These are phyloP conservation scores for Mediolabrus comicus DNA, from an alignment of 108 stramenopile genomes.

Conservation along the genomic window DNA sequence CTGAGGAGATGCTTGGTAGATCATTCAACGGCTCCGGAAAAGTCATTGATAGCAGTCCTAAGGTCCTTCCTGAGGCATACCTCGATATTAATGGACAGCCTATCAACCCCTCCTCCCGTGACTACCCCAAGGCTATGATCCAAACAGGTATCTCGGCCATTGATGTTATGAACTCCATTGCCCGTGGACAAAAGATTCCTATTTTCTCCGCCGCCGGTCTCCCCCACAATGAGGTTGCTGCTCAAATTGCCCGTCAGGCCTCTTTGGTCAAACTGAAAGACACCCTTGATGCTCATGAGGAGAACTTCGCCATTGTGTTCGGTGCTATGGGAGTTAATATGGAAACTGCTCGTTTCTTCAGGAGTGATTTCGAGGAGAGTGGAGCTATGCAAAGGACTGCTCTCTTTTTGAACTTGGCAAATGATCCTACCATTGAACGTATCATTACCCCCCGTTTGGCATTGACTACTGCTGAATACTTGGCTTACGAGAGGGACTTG, in stretches of 20 bases:
- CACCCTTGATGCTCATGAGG: constrained; percentile 95
- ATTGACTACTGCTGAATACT: constrained; percentile 98
- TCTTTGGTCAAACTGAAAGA: constrained; percentile 97
- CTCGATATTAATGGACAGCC: constrained; percentile 99
- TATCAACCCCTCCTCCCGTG: constrained; percentile 98
- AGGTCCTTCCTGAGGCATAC: constrained; percentile 99
- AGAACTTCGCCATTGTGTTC: constrained; percentile 99
- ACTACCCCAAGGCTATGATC: constrained; percentile 99
- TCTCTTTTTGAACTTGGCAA: constrained; percentile 98
- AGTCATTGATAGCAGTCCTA: constrained; percentile 96
- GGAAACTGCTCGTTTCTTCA: constrained; percentile 99
- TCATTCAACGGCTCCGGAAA: constrained; percentile 99
- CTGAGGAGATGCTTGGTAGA: constrained; percentile 98
- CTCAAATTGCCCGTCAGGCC: constrained; percentile 99
- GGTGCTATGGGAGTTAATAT: constrained; percentile 99
- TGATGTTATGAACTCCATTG: constrained; percentile 99
- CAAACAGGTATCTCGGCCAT: constrained; percentile 99
- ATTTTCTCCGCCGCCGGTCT: constrained; percentile 99
- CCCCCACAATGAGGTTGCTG: constrained; percentile 99
- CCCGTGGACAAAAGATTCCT: constrained; percentile 99
- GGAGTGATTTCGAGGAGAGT: constrained; percentile 98
- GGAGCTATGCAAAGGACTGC: constrained; percentile 99
- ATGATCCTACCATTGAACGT: constrained; percentile 99
- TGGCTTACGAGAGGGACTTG: constrained; percentile 99
- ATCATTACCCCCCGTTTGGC: constrained; percentile 99